Base-by-base conservation (phyloP, 2,329 filamentous ascomycete species). In the Ophiostoma piceae region DNA sequence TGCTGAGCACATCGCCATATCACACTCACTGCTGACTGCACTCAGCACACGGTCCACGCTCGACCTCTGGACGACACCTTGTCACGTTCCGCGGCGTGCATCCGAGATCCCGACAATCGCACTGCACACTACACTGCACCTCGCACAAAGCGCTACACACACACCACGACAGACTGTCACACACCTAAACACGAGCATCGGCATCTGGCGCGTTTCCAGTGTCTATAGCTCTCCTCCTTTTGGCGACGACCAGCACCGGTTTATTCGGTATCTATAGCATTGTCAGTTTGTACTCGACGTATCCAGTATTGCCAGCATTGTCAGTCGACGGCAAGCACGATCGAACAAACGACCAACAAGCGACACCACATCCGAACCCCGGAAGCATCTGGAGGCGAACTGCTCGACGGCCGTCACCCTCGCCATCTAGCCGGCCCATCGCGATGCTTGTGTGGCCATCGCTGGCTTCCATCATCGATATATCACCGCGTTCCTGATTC, bases 101-200 rank as follows among this genome's bases (percentile, higher is more conserved):
- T 60, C 62, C 60, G n/a, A 47, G 62, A 47, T 64, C 62, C 62
- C 51, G 68, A 47, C 68, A n/a, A 69, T 69, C 66, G 60, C 68
- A 69, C 62, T 47, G 54, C 62, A 47, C 68, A 60, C 68, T 64
- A 39, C 32, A 16, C 32, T 37, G 60, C 60, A 64, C 57, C 57
- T 64, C 60, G 16, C 60, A 64, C 60, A 64, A 7, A 64, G 60
- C 60, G 60, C 32, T n/a, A n/a, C 60, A 37, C 6, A 22, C 22
- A 32, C n/a, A 47, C 5, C 16, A 47, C 26, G 26, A 6, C 54
- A 29, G 60, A 9, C 19, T 19, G 14, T 7, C 35, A 11, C 16
- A 39, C 2, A 35, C 35, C 35, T 35, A 6, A 6, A 41, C 62
- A 65, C 62, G 35, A 35, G n/a, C 32, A 41, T 41, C 11, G 39